Percentiles rank a stretch among this genome's conserved stretches.
Conservation (phyloP, 495 filamentous ascomycete genomes). For the Xanthoparmelia taractica region DNA sequence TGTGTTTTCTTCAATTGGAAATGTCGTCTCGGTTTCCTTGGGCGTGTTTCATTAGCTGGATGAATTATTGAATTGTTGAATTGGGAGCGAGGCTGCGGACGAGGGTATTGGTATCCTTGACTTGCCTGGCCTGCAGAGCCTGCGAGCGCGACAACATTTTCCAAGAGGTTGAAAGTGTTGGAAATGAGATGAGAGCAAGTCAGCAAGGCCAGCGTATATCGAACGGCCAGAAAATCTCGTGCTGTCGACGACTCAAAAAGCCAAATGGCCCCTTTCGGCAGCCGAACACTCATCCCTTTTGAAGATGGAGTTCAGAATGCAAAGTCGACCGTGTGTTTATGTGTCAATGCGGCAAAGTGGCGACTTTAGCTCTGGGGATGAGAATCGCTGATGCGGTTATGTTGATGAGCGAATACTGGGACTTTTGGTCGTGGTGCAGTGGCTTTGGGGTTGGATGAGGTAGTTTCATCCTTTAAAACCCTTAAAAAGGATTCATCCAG, state of each 20-base stretch:
- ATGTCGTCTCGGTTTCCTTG: constrained; percentile 20
- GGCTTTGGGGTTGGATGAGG: constrained; percentile 15
- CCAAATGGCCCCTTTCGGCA: constrained; percentile 23
- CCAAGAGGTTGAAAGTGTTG: constrained; percentile 7
- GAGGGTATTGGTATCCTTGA: constrained; percentile 17
- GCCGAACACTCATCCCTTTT: constrained; percentile 16
- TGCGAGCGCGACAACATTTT: constrained; percentile 20
- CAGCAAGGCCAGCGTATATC: not conserved
- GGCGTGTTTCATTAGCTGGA: constrained; percentile 20
- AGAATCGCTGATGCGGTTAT: constrained; percentile 16
- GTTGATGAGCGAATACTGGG: constrained; percentile 5
- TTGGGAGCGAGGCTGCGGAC: not conserved
- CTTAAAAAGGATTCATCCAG: not conserved
- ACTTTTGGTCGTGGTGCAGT: constrained; percentile 12
- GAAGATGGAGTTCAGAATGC: constrained; percentile 20
- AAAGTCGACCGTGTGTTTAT: constrained; percentile 22
- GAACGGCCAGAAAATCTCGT: constrained; percentile 8
- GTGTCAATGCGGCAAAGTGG: constrained; percentile 26
- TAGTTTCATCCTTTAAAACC: no score
- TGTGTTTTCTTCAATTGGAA: constrained; percentile 18
- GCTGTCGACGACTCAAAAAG: constrained; percentile 11
- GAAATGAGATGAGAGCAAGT: constrained; percentile 15
- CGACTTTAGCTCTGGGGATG: constrained; percentile 19
- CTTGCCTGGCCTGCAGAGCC: constrained; percentile 14
- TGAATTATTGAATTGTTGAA: constrained; percentile 15